Conservation (phyloP, 1,139 yeast genomes). For the Lodderomyces parapsilosis region DNA sequence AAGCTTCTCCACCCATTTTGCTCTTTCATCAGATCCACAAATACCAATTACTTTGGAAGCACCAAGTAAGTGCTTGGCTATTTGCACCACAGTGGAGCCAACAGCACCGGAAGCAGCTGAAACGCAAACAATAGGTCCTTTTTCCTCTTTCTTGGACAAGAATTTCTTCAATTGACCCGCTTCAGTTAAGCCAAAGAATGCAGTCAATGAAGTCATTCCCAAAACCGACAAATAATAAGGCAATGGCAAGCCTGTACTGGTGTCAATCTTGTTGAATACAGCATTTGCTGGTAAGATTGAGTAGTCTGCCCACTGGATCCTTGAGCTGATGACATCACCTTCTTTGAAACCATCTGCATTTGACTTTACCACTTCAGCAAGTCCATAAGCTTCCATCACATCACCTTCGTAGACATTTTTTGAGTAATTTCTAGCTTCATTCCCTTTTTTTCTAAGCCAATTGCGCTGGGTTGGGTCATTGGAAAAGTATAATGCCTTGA, state of each 20-base stretch:
- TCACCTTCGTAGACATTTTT: slow-evolving; percentile 48
- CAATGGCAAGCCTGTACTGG: slow-evolving; percentile 22
- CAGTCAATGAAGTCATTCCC: slow-evolving; percentile 64
- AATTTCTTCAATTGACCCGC: slow-evolving; percentile 35
- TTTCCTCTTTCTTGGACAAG: slow-evolving; percentile 20
- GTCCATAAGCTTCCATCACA: slow-evolving; percentile 48
- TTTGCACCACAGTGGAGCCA: slow-evolving; percentile 60
- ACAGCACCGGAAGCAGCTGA: slow-evolving; percentile 75
- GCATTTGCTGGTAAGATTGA: slow-evolving; percentile 19
- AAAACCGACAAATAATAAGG: slow-evolving; percentile 25
- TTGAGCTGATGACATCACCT: slow-evolving; percentile 42
- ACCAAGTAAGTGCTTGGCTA: slow-evolving; percentile 53
- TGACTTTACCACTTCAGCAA: slow-evolving; percentile 50
- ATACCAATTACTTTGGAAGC: slow-evolving; percentile 61
- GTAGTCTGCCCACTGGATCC: slow-evolving; percentile 31
- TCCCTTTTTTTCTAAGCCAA: slow-evolving; percentile 52
- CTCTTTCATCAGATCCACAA: slow-evolving; percentile 61
- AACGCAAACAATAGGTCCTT: slow-evolving; percentile 43
- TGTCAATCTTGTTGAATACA: slow-evolving; percentile 26
- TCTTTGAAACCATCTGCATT: slow-evolving; percentile 31
- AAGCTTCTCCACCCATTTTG: slow-evolving; percentile 51
- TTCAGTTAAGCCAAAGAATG: slow-evolving; percentile 54
- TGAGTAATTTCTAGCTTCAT: slow-evolving; percentile 44
- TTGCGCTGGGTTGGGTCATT: slow-evolving; percentile 68
- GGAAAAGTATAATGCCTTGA: slow-evolving; percentile 49